Evolutionary conservation across 306 rosid species (phyloP), one percentile per base, ranked within the genome.

Genomic region (Lupinus albus): DNA sequence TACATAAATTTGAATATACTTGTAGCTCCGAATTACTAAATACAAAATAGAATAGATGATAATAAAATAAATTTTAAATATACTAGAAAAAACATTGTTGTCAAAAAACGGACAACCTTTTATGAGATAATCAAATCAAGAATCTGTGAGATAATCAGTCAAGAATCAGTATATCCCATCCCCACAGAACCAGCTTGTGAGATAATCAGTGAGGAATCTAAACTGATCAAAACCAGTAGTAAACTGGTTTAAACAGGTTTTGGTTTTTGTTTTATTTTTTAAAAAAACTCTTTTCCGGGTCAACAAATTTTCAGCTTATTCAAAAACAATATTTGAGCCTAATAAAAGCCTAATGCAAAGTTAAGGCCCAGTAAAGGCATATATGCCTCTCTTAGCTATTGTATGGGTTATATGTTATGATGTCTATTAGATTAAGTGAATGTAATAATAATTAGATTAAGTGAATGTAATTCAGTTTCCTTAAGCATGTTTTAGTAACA

Each of bases 31-130:
- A 80, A 64, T 51, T 45, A 60, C 50, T 59, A 42, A n/a, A n/a
- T n/a, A n/a, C n/a, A n/a, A n/a, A n/a, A n/a, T n/a, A n/a, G n/a
- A 47, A 64, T 57, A 61, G 49, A 65, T 58, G 67, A 41, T 59
- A 47, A 42, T 11, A 18, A 65, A 25, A 6, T 11, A 61, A 45
- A 54, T 54, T 51, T 12, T 45, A 21, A 62, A 52, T 32, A 28
- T 14, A 53, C 25, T 44, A 42, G 18, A 36, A 36, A 36, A 1
- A 36, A 36, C 41, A 36, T 2, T 7, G 2, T 36, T 36, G 44
- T 8, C 1, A 39, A 39, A 39, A 1, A 2, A 35, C 12, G 9
- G 44, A 1, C 12, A 1, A 8, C 11, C 42, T 11, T 4, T 10
- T 38, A 0, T 8, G 2, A 39, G n/a, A n/a, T n/a, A n/a, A n/a